These are phyloP conservation scores for Auricularia cornea DNA, from an alignment of 768 basidiomycete species.

Conservation along the genomic window DNA sequence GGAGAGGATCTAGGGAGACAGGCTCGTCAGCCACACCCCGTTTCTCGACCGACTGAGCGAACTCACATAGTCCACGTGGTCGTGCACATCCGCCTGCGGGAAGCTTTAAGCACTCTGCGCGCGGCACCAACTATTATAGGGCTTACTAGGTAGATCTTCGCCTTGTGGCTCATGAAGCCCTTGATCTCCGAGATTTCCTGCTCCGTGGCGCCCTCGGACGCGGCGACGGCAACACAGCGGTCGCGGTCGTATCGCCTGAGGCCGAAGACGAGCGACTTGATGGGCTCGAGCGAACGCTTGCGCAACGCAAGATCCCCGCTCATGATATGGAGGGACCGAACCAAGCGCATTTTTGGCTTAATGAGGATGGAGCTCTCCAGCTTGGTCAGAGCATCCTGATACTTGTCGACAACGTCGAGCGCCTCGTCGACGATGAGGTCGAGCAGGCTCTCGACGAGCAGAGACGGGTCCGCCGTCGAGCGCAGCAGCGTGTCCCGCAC, in stretches of 20 bases:
- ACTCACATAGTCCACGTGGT: slow-evolving; percentile 53
- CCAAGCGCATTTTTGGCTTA: slow-evolving; percentile 52
- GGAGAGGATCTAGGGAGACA: slow-evolving; percentile 36
- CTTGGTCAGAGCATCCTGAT: slow-evolving; percentile 52
- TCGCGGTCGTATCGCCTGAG: slow-evolving; percentile 63
- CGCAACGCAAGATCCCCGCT: slow-evolving; percentile 67
- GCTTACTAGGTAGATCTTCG: slow-evolving; percentile 55
- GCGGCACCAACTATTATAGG: not conserved
- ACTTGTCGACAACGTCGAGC: slow-evolving; percentile 59
- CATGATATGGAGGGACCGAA: slow-evolving; percentile 63
- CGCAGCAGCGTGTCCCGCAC: slow-evolving; percentile 53
- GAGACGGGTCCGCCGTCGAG: slow-evolving; percentile 53
- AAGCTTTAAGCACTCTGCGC: too few relatives aligned
- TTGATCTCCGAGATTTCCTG: slow-evolving; percentile 19
- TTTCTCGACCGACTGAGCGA: not conserved
- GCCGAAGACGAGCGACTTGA: slow-evolving; percentile 61
- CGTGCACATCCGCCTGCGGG: slow-evolving; percentile 58
- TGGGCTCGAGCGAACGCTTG: slow-evolving; percentile 64
- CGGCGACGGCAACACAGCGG: slow-evolving; percentile 48
- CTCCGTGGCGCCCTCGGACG: slow-evolving; percentile 12
- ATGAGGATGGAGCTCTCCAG: slow-evolving; percentile 54
- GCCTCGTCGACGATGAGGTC: slow-evolving; percentile 65
- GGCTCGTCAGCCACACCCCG: not conserved
- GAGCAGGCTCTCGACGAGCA: slow-evolving; percentile 63
- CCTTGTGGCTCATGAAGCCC: slow-evolving; percentile 48